These are phyloP conservation scores for Paraphaeosphaeria minitans DNA, from an alignment of 2,329 filamentous ascomycete species.

Conservation along the genomic window DNA sequence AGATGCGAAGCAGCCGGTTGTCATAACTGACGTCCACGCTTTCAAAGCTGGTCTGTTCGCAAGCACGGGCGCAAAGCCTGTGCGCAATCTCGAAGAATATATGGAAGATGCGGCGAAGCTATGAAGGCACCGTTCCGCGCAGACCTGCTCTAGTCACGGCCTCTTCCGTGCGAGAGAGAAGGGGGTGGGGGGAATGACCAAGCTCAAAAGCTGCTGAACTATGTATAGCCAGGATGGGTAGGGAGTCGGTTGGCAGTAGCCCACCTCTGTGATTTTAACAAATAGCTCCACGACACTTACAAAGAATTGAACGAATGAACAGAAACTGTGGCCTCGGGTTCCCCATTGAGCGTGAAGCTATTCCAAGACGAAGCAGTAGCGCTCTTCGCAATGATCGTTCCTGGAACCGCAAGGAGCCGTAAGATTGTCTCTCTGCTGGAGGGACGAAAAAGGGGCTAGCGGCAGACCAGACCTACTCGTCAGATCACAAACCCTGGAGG, in stretches of 20 bases:
- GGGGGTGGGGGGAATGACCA: neutral
- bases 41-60: conserved; percentile 79
- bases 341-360: neutral
- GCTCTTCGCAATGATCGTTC: neutral
- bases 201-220: neutral
- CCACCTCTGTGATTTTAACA: neutral
- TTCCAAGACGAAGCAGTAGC: neutral
- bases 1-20: conserved; percentile 50
- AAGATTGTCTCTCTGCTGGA: neutral
- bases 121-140: conserved; percentile 40
- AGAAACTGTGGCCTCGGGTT: neutral
- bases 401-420: neutral
- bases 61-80: conserved; percentile 73
- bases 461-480: neutral
- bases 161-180: neutral
- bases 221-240: neutral
- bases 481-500: neutral
- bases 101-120: conserved; percentile 86
- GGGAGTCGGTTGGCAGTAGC: neutral
- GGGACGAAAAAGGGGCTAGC: neutral
- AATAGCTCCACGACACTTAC: neutral
- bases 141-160: neutral
- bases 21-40: conserved; percentile 77
- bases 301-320: neutral
- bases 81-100: conserved; percentile 79